Evolutionary conservation across 106 monocot genomes (phyloP).

Genomic region (Acorus gramineus): DNA sequence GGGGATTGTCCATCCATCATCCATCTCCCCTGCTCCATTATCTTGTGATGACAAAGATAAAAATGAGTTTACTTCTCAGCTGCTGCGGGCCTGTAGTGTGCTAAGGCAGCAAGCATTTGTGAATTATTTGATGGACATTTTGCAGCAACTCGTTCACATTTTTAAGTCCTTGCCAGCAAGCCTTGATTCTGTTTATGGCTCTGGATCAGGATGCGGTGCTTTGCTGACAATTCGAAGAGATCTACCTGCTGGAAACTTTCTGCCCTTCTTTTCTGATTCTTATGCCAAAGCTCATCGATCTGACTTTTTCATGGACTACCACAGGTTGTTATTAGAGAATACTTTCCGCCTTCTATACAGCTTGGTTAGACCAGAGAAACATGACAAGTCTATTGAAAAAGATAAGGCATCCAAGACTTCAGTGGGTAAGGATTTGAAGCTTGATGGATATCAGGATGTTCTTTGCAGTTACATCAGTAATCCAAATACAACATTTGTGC

Average conservation of each 20-base stretch:
- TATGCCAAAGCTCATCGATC: conserved; percentile 81
- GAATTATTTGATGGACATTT: conserved; percentile 90
- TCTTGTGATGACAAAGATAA: conserved; percentile 56
- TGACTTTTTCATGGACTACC: conserved; percentile 80
- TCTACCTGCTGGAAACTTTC: conserved; percentile 86
- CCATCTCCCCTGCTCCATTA: conserved; percentile 18
- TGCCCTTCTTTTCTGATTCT: conserved; percentile 95
- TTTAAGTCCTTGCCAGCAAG: conserved; percentile 54
- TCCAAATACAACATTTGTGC: conserved; percentile 68
- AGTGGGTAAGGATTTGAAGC: conserved; percentile 70
- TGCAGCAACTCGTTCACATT: conserved; percentile 70
- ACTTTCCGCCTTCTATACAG: conserved; percentile 89
- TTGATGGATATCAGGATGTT: conserved; percentile 94
- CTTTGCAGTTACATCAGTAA: conserved; percentile 94
- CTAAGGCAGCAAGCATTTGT: conserved; percentile 78
- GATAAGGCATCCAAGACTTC: conserved; percentile 49
- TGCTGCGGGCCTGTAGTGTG: conserved; percentile 65
- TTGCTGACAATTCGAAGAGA: conserved; percentile 75
- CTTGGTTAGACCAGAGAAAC: conserved; percentile 89
- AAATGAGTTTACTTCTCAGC: conserved; percentile 83
- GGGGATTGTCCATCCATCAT: conserved; percentile 22
- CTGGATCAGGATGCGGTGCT: conserved; percentile 79
- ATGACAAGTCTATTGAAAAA: conserved; percentile 79
- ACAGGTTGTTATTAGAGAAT: conserved; percentile 81
- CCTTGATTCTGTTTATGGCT: conserved; percentile 33